Conservation (phyloP, 1,139 yeast genomes). For the Blastobotrys capitulatus region DNA sequence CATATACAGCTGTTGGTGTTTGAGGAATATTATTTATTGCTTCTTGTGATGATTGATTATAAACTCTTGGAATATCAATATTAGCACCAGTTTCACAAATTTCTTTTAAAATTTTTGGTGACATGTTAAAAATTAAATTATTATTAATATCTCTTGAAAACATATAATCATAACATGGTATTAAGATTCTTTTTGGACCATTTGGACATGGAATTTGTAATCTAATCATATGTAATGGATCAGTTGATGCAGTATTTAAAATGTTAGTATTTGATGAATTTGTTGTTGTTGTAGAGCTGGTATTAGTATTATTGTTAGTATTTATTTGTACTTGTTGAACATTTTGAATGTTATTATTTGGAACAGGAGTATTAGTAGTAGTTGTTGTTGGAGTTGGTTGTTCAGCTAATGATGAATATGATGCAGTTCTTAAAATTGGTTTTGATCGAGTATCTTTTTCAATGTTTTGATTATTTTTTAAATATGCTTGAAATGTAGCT, state of each 20-base stretch:
- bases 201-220: slow-evolving; percentile 8
- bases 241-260: slow-evolving; percentile 1
- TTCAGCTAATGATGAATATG: background rate
- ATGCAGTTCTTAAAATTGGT: background rate
- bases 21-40: background rate
- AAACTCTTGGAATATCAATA: slow-evolving; percentile 11
- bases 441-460: background rate
- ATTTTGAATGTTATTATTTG: background rate
- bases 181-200: slow-evolving; percentile 8
- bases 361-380: background rate
- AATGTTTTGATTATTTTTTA: background rate
- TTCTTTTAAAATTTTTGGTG: slow-evolving; percentile 10
- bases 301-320: background rate
- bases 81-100: slow-evolving; percentile 7
- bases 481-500: background rate
- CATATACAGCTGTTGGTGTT: background rate
- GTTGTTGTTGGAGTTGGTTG: background rate
- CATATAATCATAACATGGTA: slow-evolving; percentile 17
- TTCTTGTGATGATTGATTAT: background rate
- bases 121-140: slow-evolving; percentile 13
- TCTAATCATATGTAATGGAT: slow-evolving; percentile 9
- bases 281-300: background rate
- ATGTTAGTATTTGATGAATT: background rate
- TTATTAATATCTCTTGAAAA: slow-evolving; percentile 6
- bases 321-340: background rate